Evolutionary conservation across 2,329 filamentous ascomycete species (phyloP).

Genomic region (Calonectria pseudoturangicola): DNA sequence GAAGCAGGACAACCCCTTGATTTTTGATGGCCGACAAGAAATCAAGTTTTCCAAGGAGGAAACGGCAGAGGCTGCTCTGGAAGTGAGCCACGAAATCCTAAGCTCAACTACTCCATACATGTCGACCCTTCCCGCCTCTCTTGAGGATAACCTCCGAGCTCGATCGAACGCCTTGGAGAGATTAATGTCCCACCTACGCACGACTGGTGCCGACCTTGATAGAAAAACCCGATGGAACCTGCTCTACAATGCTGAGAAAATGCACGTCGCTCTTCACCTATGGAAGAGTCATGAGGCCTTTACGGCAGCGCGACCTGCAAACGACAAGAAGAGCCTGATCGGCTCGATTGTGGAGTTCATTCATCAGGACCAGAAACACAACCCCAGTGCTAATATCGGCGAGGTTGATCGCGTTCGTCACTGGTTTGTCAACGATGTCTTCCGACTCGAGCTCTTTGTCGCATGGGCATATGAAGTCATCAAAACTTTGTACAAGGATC

Average conservation of each 20-base stretch:
- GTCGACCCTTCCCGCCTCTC: conserved; percentile 81
- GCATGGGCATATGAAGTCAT: conserved; percentile 87
- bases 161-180: conserved; percentile 84
- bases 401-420: conserved; percentile 88
- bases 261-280: conserved; percentile 85
- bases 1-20: conserved; percentile 88
- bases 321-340: conserved; percentile 81
- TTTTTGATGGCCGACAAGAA: conserved; percentile 82
- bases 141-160: conserved; percentile 87
- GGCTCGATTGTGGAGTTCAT: conserved; percentile 85
- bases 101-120: conserved; percentile 85
- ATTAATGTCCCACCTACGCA: conserved; percentile 82
- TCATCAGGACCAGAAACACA: conserved; percentile 84
- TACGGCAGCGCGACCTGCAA: conserved; percentile 74
- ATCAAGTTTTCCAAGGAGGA: conserved; percentile 81
- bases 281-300: conserved; percentile 88
- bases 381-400: conserved; percentile 77
- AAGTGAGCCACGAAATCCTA: conserved; percentile 88
- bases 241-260: conserved; percentile 92
- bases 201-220: conserved; percentile 79
- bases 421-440: conserved; percentile 88
- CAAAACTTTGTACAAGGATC: conserved; percentile 81
- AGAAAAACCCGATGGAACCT: conserved; percentile 84
- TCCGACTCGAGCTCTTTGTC: conserved; percentile 82
- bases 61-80: conserved; percentile 84